A percentile compares a stretch with the other conserved stretches of the same genome.
Evolutionary conservation across 164 flowering plant species (phyloP).

Genomic region (Saururus chinensis): DNA sequence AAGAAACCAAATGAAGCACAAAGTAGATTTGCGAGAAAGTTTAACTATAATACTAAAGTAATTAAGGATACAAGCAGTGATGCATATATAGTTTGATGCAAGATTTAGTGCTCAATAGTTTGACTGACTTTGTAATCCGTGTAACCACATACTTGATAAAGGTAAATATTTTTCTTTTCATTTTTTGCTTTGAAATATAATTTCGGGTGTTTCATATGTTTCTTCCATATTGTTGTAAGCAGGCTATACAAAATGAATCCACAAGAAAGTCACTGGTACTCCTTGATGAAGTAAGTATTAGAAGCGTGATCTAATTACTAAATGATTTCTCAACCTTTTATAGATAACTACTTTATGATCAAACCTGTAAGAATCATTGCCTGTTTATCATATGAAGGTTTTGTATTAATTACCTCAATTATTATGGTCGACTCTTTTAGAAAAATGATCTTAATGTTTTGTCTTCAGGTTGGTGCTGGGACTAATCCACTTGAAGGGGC

Average conservation of each 20-base stretch:
- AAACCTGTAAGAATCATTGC: not conserved
- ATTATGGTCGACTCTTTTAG: not conserved
- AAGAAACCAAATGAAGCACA: not conserved
- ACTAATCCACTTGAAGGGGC: slow-evolving; percentile 99
- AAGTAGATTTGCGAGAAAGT: not conserved
- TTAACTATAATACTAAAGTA: not conserved
- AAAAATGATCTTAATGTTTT: not conserved
- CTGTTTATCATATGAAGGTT: not conserved
- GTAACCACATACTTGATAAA: too few species aligned
- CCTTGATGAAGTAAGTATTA: slow-evolving; percentile 75
- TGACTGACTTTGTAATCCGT: too few species aligned
- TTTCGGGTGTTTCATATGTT: too few species aligned
- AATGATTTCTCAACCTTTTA: too few species aligned
- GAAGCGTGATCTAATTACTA: not conserved
- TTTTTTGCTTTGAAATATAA: too few species aligned
- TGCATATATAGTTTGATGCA: too few species aligned
- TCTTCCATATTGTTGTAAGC: slow-evolving; percentile 14
- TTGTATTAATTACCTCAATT: not conserved
- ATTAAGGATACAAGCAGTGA: not conserved
- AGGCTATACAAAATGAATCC: slow-evolving; percentile 67
- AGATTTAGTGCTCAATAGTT: too few species aligned
- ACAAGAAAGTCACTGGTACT: slow-evolving; percentile 73
- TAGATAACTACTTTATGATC: not conserved
- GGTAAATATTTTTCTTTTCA: too few species aligned
- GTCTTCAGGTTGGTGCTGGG: slow-evolving; percentile 82